Percentiles rank a stretch among this genome's conserved stretches.
Conservation (phyloP, 2,329 filamentous ascomycete genomes). For the Sporothrix protearum region DNA sequence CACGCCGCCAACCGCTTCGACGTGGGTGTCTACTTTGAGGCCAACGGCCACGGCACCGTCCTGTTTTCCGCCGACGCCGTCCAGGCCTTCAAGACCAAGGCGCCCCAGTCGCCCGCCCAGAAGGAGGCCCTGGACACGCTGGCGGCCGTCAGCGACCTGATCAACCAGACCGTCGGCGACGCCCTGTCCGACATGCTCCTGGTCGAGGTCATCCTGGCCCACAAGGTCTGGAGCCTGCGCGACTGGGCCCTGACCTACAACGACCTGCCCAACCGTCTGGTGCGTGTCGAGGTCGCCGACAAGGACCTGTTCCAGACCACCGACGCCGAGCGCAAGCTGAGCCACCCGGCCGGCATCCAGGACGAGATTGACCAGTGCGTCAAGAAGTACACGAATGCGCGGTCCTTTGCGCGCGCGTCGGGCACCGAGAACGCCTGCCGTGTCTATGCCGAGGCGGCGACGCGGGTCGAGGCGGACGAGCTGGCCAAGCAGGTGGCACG, state of each 20-base stretch:
- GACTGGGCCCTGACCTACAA: constrained; percentile 93
- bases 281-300: constrained; percentile 83
- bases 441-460: constrained; percentile 92
- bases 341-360: constrained; percentile 74
- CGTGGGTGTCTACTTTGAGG: constrained; percentile 96
- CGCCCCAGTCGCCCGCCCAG: constrained; percentile 87
- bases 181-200: constrained; percentile 94
- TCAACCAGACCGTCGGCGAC: constrained; percentile 98
- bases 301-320: constrained; percentile 87
- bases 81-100: constrained; percentile 70
- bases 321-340: constrained; percentile 85
- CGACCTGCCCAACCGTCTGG: constrained; percentile 92
- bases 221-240: constrained; percentile 85
- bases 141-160: constrained; percentile 77
- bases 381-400: constrained; percentile 83
- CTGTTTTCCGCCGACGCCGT: constrained; percentile 86
- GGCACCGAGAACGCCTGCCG: constrained; percentile 95
- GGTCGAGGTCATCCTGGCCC: constrained; percentile 91
- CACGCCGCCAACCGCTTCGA: constrained; percentile 95
- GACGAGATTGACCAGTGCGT: constrained; percentile 82
- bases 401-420: constrained; percentile 86
- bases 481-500: constrained; percentile 77
- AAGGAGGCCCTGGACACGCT: constrained; percentile 85
- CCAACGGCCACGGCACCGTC: constrained; percentile 95
- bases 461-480: constrained; percentile 84